phyloP scores from a whole-genome alignment of 495 filamentous ascomycete genomes.

The Lineolata rhizophorae region DNA sequence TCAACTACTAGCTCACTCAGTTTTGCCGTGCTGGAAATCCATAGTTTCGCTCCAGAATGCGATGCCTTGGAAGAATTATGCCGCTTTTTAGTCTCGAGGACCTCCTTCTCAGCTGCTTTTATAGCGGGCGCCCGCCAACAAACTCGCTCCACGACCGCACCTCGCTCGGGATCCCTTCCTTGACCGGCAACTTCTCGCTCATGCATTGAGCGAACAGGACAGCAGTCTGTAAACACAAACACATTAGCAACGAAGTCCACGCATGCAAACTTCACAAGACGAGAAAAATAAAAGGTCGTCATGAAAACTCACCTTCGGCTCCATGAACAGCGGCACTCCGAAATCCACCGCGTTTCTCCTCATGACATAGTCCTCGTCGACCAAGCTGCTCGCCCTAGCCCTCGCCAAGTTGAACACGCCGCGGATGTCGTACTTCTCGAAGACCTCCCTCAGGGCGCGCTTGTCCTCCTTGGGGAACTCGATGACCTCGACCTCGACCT shows the following conservation, averaged over 20 bases:
- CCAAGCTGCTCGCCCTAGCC: slow-evolving; percentile 55
- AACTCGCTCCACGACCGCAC: slow-evolving; percentile 90
- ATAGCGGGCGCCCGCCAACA: slow-evolving; percentile 76
- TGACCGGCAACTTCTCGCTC: slow-evolving; percentile 75
- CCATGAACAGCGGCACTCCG: slow-evolving; percentile 94
- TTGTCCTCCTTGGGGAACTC: slow-evolving; percentile 97
- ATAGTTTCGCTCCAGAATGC: too few relatives aligned
- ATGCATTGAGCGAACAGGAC: slow-evolving; percentile 90
- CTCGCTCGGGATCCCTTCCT: slow-evolving; percentile 64
- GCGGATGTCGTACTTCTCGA: slow-evolving; percentile 88
- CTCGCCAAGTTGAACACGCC: slow-evolving; percentile 91
- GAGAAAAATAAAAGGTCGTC: slow-evolving; percentile 7
- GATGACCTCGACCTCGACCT: slow-evolving; percentile 64
- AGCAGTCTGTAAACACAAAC: slow-evolving; percentile 44
- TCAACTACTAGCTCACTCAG: too few relatives aligned
- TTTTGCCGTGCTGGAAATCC: too few relatives aligned
- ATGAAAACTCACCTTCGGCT: slow-evolving; percentile 62
- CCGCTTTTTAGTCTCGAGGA: too few relatives aligned
- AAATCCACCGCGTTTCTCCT: slow-evolving; percentile 95
- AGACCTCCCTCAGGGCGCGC: slow-evolving; percentile 81
- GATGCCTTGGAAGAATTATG: too few relatives aligned
- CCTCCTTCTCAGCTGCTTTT: too few relatives aligned
- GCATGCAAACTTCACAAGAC: slow-evolving; percentile 1
- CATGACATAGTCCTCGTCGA: slow-evolving; percentile 97
- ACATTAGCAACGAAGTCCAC: too few relatives aligned